Percentiles rank a stretch among this genome's conserved stretches.
These are phyloP conservation scores for Dillenia suffruticosa DNA, from an alignment of 164 flowering plant genomes.

Conservation along the genomic window DNA sequence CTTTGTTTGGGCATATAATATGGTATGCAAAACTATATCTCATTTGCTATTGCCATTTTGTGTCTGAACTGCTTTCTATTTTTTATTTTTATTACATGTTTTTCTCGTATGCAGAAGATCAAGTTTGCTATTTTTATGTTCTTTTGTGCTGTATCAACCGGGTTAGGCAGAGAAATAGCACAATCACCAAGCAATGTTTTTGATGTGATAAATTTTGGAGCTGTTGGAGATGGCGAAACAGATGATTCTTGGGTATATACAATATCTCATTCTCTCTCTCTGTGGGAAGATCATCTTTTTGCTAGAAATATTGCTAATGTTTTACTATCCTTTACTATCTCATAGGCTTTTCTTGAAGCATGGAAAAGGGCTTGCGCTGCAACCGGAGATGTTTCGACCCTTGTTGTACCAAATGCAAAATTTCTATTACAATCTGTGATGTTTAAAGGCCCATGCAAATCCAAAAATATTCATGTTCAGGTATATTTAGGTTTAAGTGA, in stretches of 20 bases:
- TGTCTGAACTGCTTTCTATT: no score
- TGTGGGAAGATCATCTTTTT: no score
- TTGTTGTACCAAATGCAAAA: background rate
- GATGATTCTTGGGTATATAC: constrained; percentile 1
- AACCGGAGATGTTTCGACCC: background rate
- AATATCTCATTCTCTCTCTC: background rate
- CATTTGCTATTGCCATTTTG: no score
- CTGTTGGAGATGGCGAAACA: constrained; percentile 1
- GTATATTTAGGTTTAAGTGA: background rate
- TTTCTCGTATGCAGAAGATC: no score
- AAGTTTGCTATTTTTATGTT: no score
- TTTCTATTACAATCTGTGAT: background rate
- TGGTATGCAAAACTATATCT: no score
- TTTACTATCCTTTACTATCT: background rate
- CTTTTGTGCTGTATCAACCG: no score
- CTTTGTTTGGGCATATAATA: no score
- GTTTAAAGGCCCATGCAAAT: background rate
- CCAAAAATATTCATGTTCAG: background rate
- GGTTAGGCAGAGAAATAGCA: no score
- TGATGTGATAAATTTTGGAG: background rate
- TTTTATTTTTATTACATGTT: no score
- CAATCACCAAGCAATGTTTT: background rate
- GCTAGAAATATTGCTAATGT: background rate
- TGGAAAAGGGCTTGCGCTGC: background rate
- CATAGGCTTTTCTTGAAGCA: constrained; percentile 3